A percentile compares a stretch with the other conserved stretches of the same genome.
These are phyloP conservation scores for Trypanosoma mega DNA, from an alignment of 208 protist species.

Conservation along the genomic window DNA sequence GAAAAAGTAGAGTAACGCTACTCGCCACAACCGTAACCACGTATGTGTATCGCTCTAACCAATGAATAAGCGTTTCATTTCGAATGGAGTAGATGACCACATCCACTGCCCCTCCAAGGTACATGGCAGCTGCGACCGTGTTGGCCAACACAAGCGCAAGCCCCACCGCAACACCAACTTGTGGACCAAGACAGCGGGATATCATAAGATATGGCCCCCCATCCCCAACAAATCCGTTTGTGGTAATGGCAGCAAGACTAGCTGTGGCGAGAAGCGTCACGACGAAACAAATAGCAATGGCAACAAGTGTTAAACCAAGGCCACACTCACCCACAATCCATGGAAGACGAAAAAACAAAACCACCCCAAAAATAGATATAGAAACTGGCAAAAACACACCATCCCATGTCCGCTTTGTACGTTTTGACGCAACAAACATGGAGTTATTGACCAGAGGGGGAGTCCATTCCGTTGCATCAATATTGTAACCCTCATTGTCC, in stretches of 20 bases:
- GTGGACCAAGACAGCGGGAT: slow-evolving; percentile 56
- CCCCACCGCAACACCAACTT: slow-evolving; percentile 71
- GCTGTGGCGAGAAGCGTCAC: slow-evolving; percentile 30
- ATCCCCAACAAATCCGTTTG: slow-evolving; percentile 58
- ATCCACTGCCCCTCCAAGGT: slow-evolving; percentile 47
- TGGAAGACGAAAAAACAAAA: slow-evolving; percentile 29
- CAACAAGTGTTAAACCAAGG: slow-evolving; percentile 19
- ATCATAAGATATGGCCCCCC: slow-evolving; percentile 80
- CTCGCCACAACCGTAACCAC: slow-evolving; percentile 17
- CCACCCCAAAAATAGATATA: slow-evolving; percentile 31
- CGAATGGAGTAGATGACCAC: slow-evolving; percentile 3
- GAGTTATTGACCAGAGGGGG: slow-evolving; percentile 2
- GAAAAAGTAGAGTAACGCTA: slow-evolving; percentile 24
- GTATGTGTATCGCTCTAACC: slow-evolving; percentile 9
- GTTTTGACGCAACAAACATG: neutral
- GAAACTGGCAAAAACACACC: slow-evolving; percentile 31
- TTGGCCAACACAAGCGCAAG: slow-evolving; percentile 62
- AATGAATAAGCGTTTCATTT: slow-evolving; percentile 21
- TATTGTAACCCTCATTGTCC: neutral
- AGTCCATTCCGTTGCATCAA: no score
- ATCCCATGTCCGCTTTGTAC: slow-evolving; percentile 27
- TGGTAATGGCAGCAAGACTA: slow-evolving; percentile 40
- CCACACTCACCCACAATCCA: slow-evolving; percentile 34
- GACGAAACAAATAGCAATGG: slow-evolving; percentile 25
- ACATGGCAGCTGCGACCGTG: slow-evolving; percentile 48